These are phyloP conservation scores for Phaeosphaeriaceae sp. DNA, from an alignment of 2,329 filamentous ascomycete genomes.

Conservation along the genomic window DNA sequence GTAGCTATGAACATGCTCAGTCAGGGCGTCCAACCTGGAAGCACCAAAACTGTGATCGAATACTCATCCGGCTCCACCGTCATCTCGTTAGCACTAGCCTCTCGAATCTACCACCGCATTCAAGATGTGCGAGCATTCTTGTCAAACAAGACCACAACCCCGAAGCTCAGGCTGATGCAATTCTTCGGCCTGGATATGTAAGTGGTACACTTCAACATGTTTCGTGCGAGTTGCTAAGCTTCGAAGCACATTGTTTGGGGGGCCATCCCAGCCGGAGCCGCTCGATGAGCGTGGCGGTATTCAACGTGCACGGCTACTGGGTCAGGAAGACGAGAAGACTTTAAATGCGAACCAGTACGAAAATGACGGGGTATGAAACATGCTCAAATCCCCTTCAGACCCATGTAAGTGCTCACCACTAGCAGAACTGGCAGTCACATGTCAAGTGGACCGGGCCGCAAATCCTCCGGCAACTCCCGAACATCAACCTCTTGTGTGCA, in stretches of 20 bases:
- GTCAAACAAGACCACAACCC: constrained; percentile 27
- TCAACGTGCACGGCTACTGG: constrained; percentile 17
- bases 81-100: constrained; percentile 28
- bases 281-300: constrained; percentile 28
- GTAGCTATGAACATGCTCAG: constrained; percentile 29
- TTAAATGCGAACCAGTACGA: constrained; percentile 67
- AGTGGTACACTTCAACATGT: background rate
- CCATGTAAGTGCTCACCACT: background rate
- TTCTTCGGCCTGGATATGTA: constrained; percentile 34
- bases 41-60: constrained; percentile 27
- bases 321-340: constrained; percentile 50
- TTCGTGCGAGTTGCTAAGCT: background rate
- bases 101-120: constrained; percentile 28
- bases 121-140: constrained; percentile 25
- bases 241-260: constrained; percentile 58
- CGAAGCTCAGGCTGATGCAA: constrained; percentile 28
- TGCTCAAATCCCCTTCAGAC: background rate
- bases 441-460: constrained; percentile 68
- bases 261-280: constrained; percentile 49
- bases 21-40: constrained; percentile 17
- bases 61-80: constrained; percentile 32
- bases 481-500: constrained; percentile 64
- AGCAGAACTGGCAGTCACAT: constrained; percentile 62
- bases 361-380: constrained; percentile 50
- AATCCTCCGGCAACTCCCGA: constrained; percentile 63